Evolutionary conservation across 257 asterid species (phyloP), one percentile per base, ranked within the genome.

Genomic region (Fraxinus americana): DNA sequence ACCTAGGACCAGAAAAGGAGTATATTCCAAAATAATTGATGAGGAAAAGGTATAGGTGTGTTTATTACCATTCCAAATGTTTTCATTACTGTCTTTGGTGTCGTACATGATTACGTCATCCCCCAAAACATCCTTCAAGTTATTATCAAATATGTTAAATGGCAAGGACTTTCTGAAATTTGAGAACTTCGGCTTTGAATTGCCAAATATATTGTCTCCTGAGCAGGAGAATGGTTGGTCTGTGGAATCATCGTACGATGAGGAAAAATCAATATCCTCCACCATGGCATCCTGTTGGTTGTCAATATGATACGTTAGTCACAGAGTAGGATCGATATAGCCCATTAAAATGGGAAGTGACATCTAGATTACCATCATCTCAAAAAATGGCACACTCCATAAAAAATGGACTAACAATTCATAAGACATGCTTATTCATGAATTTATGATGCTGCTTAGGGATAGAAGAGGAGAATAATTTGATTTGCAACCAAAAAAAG

Each of bases 11-110:
- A 78, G 23, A 59, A 69, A 34, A 23, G 35, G 80, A 79, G 75
- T 38, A 71, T 39, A 32, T 41, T 41, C 77, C 23, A n/a, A 70
- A 45, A 83, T 66, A 48, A 75, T 52, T 76, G 70, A 84, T 41
- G 71, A 84, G 25, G 36, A 73, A 57, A 74, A 57, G 17, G 65
- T 59, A 36, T 8, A 70, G 36, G 74, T 43, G 73, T 48, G 39
- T 29, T 72, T 39, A 78, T 75, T 81, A 88, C 94, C 90, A 73
- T 84, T 82, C 91, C 89, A 82, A 78, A 72, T 78, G 72, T 74
- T 77, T 38, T 77, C 73, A 38, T 82, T 70, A n/a, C 74, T 76
- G 65, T 75, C 86, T 70, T 72, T 81, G 71, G 78, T 71, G 81
- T 39, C 50, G 73, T 65, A 84, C 71, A 79, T 71, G 61, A 78